Base-by-base conservation (phyloP, 441 rosid genomes). In the Geranium incanum region DNA sequence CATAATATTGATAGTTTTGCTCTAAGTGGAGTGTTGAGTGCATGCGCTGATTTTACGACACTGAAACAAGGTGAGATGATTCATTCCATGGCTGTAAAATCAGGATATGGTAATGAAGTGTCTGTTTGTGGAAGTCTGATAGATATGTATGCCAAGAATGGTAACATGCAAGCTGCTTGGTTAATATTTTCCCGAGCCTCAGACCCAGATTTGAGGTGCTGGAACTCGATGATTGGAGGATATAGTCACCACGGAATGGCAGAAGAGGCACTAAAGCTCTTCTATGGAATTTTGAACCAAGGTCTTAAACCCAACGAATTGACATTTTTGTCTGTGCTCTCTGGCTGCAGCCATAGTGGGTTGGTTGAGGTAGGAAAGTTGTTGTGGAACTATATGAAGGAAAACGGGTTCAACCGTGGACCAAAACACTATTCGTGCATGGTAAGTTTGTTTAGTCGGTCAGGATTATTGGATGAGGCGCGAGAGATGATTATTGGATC, bases 401-500 rank as follows among this genome's bases (percentile, higher is more conserved):
- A 84, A 71, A 77, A 70, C n/a, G 85, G 88, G 55, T 74, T 84
- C 15, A 19, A 37, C 21, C 86, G 95, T 9, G 90, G 90, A 57
- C 86, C 83, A 15, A 89, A 89, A 85, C 99, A 94, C 74, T 90
- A 88, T 67, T 86, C 94, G 71, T 90, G 97, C 86, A 88, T 90
- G 90, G 88, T 86, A 65, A 86, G 87, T 79, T 79, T 93, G 82
- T 71, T 91, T 65, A 84, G 95, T 62, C 86, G 91, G 62, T 92
- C 96, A 19, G 96, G 96, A 67, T 77, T 89, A 41, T 45, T 90
- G 70, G 78, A 82, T 0, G 88, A 92, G 82, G 88, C 95, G 37
- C 78, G 80, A 76, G 79, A 81, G 69, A 75, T 90, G 23, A 88
- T 90, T 45, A 68, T 60, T 4, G 83, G 82, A 62, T 76, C 91